These are phyloP conservation scores for Podospora pseudopauciseta DNA, from an alignment of 495 filamentous ascomycete species.

Conservation along the genomic window DNA sequence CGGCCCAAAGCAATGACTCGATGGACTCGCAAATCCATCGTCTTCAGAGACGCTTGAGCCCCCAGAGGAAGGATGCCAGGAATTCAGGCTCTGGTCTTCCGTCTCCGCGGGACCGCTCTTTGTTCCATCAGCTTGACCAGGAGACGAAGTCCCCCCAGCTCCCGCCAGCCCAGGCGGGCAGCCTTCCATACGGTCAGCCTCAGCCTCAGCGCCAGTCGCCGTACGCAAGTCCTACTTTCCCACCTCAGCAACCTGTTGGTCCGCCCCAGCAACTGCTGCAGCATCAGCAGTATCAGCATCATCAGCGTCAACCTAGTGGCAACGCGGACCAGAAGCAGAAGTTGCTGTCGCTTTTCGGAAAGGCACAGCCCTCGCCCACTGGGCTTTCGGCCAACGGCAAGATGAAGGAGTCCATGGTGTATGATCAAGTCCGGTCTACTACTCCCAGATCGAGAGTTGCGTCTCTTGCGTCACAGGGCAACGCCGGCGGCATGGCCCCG, in stretches of 20 bases:
- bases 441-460: conserved; percentile 40
- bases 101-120: conserved; percentile 24
- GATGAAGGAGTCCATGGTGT: conserved; percentile 33
- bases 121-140: conserved; percentile 19
- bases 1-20: conserved; percentile 11
- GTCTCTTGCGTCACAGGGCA: conserved; percentile 35
- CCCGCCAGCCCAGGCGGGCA: conserved; percentile 19
- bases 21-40: conserved; percentile 20
- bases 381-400: conserved; percentile 39
- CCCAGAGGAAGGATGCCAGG: conserved; percentile 13
- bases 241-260: conserved; percentile 12
- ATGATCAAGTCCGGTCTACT: conserved; percentile 36
- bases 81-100: conserved; percentile 16
- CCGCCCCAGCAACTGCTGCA: conserved; percentile 19
- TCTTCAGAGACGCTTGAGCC: conserved; percentile 16
- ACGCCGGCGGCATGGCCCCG: conserved; percentile 15
- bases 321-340: conserved; percentile 62
- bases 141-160: conserved; percentile 23
- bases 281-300: conserved; percentile 16
- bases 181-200: conserved; percentile 19
- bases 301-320: conserved; percentile 28
- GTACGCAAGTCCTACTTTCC: conserved; percentile 6
- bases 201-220: conserved; percentile 17
- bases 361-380: conserved; percentile 37
- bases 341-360: conserved; percentile 70